A percentile compares a stretch with the other conserved stretches of the same genome.
Conservation (phyloP, 805 yeast species). For the Metschnikowia lachancei region DNA sequence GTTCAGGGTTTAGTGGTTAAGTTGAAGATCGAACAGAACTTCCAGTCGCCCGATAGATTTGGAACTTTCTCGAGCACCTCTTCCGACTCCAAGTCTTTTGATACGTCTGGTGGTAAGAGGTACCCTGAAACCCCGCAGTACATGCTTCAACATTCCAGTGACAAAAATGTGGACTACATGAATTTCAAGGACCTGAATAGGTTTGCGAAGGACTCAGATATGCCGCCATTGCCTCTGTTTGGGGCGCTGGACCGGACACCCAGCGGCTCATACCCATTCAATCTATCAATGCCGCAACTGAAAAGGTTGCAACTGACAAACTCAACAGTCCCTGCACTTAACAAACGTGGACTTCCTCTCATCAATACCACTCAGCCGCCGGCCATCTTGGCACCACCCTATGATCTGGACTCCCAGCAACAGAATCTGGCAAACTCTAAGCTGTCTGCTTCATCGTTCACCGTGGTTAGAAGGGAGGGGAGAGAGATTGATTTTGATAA, state of each 20-base stretch:
- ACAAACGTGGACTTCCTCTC: conserved; percentile 9
- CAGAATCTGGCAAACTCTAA: neutral
- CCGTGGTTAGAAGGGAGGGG: conserved; percentile 63
- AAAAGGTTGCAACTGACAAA: conserved; percentile 11
- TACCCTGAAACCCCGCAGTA: conserved; percentile 73
- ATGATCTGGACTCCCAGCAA: neutral
- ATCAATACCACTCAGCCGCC: conserved; percentile 23
- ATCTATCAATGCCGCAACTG: conserved; percentile 19
- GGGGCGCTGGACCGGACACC: conserved; percentile 6
- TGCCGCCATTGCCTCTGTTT: neutral
- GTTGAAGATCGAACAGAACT: conserved; percentile 33
- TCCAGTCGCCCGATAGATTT: conserved; percentile 32
- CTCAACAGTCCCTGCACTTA: conserved; percentile 1
- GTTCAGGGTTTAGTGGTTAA: conserved; percentile 32
- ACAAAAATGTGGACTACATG: conserved; percentile 49
- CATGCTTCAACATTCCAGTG: conserved; percentile 45
- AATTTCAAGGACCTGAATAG: conserved; percentile 47
- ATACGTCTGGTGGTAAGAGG: conserved; percentile 41
- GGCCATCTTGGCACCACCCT: neutral
- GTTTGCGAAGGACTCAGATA: neutral
- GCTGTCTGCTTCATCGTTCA: conserved; percentile 42
- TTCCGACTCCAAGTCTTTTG: conserved; percentile 55
- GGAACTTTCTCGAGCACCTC: conserved; percentile 47
- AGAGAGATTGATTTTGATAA: conserved; percentile 80
- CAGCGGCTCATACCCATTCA: conserved; percentile 9